Percentiles rank a stretch among this genome's conserved stretches.
These are phyloP conservation scores for Metschnikowia sp. DNA, from an alignment of 805 yeast genomes.

Conservation along the genomic window DNA sequence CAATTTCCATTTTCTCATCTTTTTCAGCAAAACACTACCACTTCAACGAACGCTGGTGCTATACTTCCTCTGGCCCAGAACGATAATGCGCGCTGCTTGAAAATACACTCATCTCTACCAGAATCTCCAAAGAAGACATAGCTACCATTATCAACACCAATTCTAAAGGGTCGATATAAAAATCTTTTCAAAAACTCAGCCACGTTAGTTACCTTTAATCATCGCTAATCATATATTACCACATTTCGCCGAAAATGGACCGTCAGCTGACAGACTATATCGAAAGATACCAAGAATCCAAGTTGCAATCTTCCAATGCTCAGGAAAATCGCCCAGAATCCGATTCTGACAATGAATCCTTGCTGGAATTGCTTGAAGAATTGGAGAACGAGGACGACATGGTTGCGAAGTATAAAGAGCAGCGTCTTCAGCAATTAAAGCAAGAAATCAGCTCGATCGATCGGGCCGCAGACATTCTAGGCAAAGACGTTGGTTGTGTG, in stretches of 20 bases:
- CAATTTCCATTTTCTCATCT: not conserved
- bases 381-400: constrained; percentile 47
- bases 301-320: constrained; percentile 17
- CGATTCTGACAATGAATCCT: constrained; percentile 31
- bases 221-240: too few species aligned
- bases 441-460: constrained; percentile 38
- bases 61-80: too few species aligned
- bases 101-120: too few species aligned
- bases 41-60: too few species aligned
- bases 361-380: constrained; percentile 39
- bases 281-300: constrained; percentile 45
- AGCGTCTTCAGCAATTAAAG: constrained; percentile 56
- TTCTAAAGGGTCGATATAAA: too few species aligned
- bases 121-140: too few species aligned
- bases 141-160: too few species aligned
- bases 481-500: constrained; percentile 32
- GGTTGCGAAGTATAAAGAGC: constrained; percentile 56
- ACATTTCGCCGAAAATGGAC: constrained; percentile 24
- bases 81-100: too few species aligned
- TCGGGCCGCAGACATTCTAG: constrained; percentile 21
- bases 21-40: not conserved
- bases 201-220: too few species aligned
- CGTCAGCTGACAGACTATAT: constrained; percentile 29
- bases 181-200: too few species aligned
- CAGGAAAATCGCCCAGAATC: constrained; percentile 15